These are phyloP conservation scores for Adansonia madagascariensis DNA, from an alignment of 441 rosid genomes.

Conservation along the genomic window DNA sequence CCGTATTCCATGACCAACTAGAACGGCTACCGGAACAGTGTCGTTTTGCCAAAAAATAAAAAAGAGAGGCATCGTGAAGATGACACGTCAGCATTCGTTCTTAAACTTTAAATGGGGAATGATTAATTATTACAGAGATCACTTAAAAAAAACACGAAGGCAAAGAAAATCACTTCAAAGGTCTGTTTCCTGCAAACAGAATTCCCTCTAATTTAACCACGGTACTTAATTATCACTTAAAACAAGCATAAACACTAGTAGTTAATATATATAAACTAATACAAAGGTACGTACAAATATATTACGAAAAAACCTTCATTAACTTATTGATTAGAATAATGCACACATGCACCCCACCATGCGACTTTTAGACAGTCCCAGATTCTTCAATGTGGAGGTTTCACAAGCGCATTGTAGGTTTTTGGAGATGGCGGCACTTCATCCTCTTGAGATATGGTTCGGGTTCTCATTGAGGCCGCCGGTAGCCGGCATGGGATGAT, in stretches of 20 bases:
- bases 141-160: not conserved
- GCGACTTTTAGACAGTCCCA: not conserved
- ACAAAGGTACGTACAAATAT: not conserved
- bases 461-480: conserved; percentile 23
- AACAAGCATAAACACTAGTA: not conserved
- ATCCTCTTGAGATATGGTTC: conserved; percentile 24
- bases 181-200: not conserved
- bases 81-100: no score
- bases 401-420: conserved; percentile 21
- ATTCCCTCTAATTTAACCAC: conserved; percentile 6
- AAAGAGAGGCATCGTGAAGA: no score
- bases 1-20: no score
- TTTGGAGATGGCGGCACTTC: conserved; percentile 30
- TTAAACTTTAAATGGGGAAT: no score
- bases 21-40: no score
- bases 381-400: conserved; percentile 15
- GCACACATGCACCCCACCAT: conserved; percentile 1
- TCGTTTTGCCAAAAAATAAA: no score
- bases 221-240: not conserved
- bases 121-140: not conserved
- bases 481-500: conserved; percentile 37
- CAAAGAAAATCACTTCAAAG: not conserved
- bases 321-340: not conserved
- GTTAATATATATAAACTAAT: not conserved
- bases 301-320: not conserved